phyloP scores from a whole-genome alignment of 768 basidiomycete species.

The Pleurotus citrinopileatus region DNA sequence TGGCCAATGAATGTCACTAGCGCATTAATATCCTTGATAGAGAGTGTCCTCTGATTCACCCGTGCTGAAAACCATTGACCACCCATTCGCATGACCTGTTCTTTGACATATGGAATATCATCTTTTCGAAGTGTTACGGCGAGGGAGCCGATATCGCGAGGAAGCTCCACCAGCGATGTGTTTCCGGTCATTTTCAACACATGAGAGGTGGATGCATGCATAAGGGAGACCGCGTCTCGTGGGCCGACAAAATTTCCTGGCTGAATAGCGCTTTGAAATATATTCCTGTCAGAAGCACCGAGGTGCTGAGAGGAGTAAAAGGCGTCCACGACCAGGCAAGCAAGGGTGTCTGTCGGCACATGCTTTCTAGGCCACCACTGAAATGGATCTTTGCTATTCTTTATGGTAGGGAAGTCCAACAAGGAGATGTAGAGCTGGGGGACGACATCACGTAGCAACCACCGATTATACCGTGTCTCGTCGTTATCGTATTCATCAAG shows the following conservation, averaged over 20 bases:
- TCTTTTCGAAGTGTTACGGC: neutral
- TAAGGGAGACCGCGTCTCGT: conserved; percentile 21
- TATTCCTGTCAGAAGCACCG: conserved; percentile 16
- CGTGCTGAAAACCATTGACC: neutral
- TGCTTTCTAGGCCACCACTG: conserved; percentile 34
- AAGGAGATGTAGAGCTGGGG: conserved; percentile 38
- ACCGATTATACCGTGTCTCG: conserved; percentile 39
- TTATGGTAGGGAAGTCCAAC: conserved; percentile 27
- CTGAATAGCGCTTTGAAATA: conserved; percentile 25
- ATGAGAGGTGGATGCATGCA: neutral
- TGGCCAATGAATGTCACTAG: conserved; percentile 24
- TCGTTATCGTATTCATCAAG: conserved; percentile 31
- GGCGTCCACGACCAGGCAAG: conserved; percentile 20
- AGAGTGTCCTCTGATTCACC: conserved; percentile 9
- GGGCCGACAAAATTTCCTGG: conserved; percentile 13
- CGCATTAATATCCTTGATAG: conserved; percentile 19
- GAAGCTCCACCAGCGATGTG: neutral
- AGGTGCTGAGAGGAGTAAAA: conserved; percentile 28
- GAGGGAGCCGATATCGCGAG: neutral
- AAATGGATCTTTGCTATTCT: conserved; percentile 18
- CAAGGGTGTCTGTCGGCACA: conserved; percentile 14
- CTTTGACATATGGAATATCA: conserved; percentile 12
- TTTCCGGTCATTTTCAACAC: neutral
- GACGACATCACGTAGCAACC: conserved; percentile 34
- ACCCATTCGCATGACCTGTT: neutral